phyloP scores from a whole-genome alignment of 148 eudicot species.

The Talinum fruticosum region DNA sequence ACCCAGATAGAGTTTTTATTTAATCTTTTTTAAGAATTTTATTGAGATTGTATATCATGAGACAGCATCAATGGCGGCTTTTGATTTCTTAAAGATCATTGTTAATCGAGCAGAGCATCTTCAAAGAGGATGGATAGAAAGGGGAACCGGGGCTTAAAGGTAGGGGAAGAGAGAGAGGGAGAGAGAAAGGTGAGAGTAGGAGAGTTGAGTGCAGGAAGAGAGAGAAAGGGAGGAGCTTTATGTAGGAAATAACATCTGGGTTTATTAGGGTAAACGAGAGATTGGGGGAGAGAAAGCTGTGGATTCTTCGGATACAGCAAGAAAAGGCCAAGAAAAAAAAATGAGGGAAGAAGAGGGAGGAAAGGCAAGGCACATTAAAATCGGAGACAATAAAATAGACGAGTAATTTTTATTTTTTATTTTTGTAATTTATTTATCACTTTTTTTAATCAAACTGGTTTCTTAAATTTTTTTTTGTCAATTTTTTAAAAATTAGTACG shows the following conservation, averaged over 20 bases:
- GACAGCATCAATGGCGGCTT: constrained; percentile 19
- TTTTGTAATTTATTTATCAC: no score
- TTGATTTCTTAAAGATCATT: constrained; percentile 1
- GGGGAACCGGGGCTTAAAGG: neutral
- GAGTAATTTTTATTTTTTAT: neutral
- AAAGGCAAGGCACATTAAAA: neutral
- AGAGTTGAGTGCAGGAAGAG: neutral
- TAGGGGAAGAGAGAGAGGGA: constrained; percentile 3
- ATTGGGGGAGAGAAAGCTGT: constrained; percentile 29
- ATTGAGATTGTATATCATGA: constrained; percentile 20
- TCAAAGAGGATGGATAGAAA: constrained; percentile 6
- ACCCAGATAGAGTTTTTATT: constrained; percentile 1
- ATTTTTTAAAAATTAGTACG: no score
- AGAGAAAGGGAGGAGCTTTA: constrained; percentile 23
- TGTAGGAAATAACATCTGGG: constrained; percentile 33
- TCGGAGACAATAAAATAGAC: neutral
- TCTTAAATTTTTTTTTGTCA: no score
- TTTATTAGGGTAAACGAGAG: constrained; percentile 38
- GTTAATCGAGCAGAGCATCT: constrained; percentile 20
- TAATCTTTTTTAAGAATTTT: neutral
- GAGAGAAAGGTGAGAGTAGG: constrained; percentile 6
- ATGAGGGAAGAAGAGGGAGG: neutral
- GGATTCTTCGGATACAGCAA: constrained; percentile 27
- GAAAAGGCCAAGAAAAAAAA: constrained; percentile 13
- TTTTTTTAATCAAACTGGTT: no score